Evolutionary conservation across 2,329 filamentous ascomycete genomes (phyloP), one percentile per base, ranked within the genome.

Genomic region (Penicillium griseofulvum): DNA sequence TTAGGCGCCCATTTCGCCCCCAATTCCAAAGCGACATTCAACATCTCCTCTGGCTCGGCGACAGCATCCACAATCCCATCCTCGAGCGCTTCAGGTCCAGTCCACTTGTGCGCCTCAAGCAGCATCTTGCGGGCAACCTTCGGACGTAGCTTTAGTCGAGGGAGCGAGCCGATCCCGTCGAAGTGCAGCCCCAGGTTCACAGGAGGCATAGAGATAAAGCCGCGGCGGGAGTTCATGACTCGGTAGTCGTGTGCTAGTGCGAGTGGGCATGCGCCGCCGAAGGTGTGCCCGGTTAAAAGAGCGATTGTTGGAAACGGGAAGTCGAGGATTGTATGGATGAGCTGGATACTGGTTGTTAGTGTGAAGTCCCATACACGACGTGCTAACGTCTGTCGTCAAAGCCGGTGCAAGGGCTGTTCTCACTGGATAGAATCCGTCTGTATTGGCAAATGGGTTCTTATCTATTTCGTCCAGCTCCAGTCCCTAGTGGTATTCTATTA

Each of bases 371-470:
- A 8, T 75, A 3, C 75, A 3, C 5, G 3, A 28, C n/a, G n/a
- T 48, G 24, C 36, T 2, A 17, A 19, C 26, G 4, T 22, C 26
- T 39, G 4, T n/a, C 1, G n/a, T 41, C 3, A n/a, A 26, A 7
- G 7, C 24, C 5, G 3, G 28, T 4, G 29, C 11, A 2, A 12
- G 41, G 7, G 2, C 3, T 31, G n/a, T 75, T 43, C 78, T 76
- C 19, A 83, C 83, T 49, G 84, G 83, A 11, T 80, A 81, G 52
- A 85, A 87, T 26, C 76, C 78, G 62, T 80, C 83, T 16, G 77
- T 76, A 37, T 87, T 85, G 70, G 78, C 84, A 52, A 78, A 80
- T 26, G 80, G 78, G 60, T 79, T 80, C 16, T 72, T 75, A 45
- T 78, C 76, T 11, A 66, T 62, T 59, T 80, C 78, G 43, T 80